These are phyloP conservation scores for Puccinia coronata DNA, from an alignment of 1,284 basidiomycete species.

Conservation along the genomic window DNA sequence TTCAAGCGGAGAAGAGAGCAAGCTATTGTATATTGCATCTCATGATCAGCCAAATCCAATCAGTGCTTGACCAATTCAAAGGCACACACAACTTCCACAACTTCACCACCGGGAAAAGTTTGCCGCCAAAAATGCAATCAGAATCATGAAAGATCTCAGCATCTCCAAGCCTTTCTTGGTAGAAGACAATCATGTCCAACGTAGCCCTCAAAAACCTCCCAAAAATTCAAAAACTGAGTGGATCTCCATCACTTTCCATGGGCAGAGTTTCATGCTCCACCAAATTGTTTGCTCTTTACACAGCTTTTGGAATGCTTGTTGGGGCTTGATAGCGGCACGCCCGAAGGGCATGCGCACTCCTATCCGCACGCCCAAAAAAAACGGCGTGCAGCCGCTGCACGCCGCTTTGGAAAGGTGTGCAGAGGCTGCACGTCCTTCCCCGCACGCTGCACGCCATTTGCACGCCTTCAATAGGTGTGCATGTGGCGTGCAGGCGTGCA, in stretches of 20 bases:
- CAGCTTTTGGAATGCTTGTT: constrained; percentile 51
- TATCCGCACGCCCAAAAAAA: too few species aligned
- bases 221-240: constrained; percentile 66
- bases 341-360: too few species aligned
- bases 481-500: too few species aligned
- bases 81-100: constrained; percentile 90
- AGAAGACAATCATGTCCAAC: background rate
- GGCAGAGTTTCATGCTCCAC: constrained; percentile 98
- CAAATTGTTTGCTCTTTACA: constrained; percentile 65
- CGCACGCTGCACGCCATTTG: too few species aligned
- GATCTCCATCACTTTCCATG: constrained; percentile 90
- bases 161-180: constrained; percentile 62
- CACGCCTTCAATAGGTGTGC: too few species aligned
- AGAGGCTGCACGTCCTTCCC: too few species aligned
- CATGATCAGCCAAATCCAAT: constrained; percentile 66
- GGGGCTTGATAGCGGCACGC: too few species aligned
- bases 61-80: constrained; percentile 68
- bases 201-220: background rate
- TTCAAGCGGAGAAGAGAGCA: constrained; percentile 63
- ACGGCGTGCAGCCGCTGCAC: too few species aligned
- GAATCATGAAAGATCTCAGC: constrained; percentile 81
- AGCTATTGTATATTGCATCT: constrained; percentile 68
- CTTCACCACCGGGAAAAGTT: constrained; percentile 85
- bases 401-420: too few species aligned
- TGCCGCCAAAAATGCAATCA: constrained; percentile 74